These are phyloP conservation scores for Hypericum perforatum DNA, from an alignment of 345 rosid genomes.

Conservation along the genomic window DNA sequence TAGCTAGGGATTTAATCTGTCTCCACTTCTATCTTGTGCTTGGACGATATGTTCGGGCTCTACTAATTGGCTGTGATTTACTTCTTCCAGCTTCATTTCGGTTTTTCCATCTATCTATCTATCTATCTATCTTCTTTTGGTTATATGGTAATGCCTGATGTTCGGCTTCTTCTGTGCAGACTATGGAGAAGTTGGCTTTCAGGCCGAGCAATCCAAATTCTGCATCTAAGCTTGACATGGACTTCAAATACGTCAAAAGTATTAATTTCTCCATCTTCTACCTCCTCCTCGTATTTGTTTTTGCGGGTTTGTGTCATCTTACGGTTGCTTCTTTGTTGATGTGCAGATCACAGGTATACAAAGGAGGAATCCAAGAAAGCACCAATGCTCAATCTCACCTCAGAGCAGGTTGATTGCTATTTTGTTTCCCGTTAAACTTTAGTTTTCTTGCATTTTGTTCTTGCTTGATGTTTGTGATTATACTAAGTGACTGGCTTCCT, in stretches of 20 bases:
- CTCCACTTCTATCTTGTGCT: too few species aligned
- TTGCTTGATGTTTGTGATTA: neutral
- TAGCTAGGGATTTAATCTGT: too few species aligned
- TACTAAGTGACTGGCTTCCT: neutral
- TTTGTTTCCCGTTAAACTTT: neutral
- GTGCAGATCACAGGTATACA: constrained; percentile 59
- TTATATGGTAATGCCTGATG: too few species aligned
- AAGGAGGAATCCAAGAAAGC: constrained; percentile 79
- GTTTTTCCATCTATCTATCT: too few species aligned
- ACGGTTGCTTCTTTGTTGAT: constrained; percentile 9
- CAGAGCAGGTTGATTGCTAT: constrained; percentile 38
- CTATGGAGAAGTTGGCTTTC: constrained; percentile 49
- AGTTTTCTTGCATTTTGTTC: constrained; percentile 2
- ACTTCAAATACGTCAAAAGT: constrained; percentile 61
- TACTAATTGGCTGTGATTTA: too few species aligned
- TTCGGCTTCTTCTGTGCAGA: constrained; percentile 29
- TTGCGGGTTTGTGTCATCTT: neutral
- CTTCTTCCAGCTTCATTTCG: too few species aligned
- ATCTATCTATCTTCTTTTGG: too few species aligned
- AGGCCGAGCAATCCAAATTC: constrained; percentile 57
- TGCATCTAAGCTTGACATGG: constrained; percentile 55
- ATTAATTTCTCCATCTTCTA: neutral
- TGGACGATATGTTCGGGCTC: too few species aligned
- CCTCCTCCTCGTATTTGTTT: neutral
- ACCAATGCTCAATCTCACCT: constrained; percentile 78